Evolutionary conservation across 2,329 filamentous ascomycete species (phyloP), one percentile per base, ranked within the genome.

Genomic region (Penicillium sp.): DNA sequence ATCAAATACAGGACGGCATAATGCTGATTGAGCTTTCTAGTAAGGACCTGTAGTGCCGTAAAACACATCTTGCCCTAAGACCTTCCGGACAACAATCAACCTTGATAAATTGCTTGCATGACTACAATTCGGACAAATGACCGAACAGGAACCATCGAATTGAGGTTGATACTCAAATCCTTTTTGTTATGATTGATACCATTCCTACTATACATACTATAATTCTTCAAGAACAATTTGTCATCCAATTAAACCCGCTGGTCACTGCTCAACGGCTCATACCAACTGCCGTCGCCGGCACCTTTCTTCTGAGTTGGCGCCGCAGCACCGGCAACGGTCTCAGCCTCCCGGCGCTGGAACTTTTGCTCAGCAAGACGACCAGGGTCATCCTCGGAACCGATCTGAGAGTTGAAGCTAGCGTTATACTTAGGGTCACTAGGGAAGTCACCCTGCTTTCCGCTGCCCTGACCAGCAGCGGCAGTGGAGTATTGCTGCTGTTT

Each of bases 361-460:
- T 70, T 67, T 31, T 68, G 70, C 67, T 78, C 73, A 7, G 84
- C 85, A 19, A 75, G 68, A 31, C 85, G 76, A 3, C 81, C 82
- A 3, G 87, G 86, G 67, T 89, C 86, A 46, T 86, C 79, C 64
- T 82, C 73, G 2, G 78, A 78, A 2, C 86, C 86, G 63, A 88
- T 83, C 26, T 85, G 82, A 15, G 76, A 73, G 26, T 70, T 81
- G 71, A 82, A 86, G 68, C 82, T 84, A 38, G 80, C 82, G 62
- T 85, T 86, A 23, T 74, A 68, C 26, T 77, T 76, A 8, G 72
- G 74, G 48, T 77, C 72, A 30, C 72, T 69, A 29, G 78, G 73
- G 61, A 83, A 81, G 1, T 76, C 81, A 26, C 81, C 82, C 64
- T 86, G 83, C 1, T 69, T 79, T 56, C 35, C 11, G 15, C 86